Evolutionary conservation across 345 rosid species (phyloP).

Genomic region (Erodium maritimum): DNA sequence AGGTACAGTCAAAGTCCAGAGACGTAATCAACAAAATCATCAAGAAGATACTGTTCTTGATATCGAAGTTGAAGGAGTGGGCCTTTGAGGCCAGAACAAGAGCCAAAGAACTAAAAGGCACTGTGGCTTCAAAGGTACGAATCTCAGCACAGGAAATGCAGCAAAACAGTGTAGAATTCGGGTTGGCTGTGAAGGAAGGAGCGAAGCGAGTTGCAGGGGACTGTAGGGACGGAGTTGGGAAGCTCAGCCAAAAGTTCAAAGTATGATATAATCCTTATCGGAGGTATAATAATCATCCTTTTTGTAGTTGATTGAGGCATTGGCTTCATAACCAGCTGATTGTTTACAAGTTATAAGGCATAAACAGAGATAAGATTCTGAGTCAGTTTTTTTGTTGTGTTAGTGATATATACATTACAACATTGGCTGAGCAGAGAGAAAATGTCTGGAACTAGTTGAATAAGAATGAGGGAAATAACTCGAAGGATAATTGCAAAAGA

Average conservation of each 20-base stretch:
- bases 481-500: no score
- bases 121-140: constrained; percentile 19
- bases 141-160: constrained; percentile 46
- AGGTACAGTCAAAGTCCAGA: constrained; percentile 40
- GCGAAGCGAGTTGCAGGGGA: constrained; percentile 49
- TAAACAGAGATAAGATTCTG: not conserved
- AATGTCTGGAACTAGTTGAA: no score
- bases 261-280: constrained; percentile 11
- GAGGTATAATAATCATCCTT: not conserved
- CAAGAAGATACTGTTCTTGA: constrained; percentile 28
- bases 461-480: no score
- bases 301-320: constrained; percentile 2
- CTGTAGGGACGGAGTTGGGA: constrained; percentile 52
- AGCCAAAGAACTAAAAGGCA: constrained; percentile 22
- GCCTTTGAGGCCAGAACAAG: constrained; percentile 13
- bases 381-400: no score
- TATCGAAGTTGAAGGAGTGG: constrained; percentile 38
- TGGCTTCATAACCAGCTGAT: no score
- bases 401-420: no score
- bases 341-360: no score
- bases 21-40: constrained; percentile 37
- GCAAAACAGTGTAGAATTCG: constrained; percentile 38
- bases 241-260: constrained; percentile 55
- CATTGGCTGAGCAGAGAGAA: no score
- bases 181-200: constrained; percentile 39